Evolutionary conservation across 2,329 filamentous ascomycete genomes (phyloP).

Genomic region (Trichoderma sp.): DNA sequence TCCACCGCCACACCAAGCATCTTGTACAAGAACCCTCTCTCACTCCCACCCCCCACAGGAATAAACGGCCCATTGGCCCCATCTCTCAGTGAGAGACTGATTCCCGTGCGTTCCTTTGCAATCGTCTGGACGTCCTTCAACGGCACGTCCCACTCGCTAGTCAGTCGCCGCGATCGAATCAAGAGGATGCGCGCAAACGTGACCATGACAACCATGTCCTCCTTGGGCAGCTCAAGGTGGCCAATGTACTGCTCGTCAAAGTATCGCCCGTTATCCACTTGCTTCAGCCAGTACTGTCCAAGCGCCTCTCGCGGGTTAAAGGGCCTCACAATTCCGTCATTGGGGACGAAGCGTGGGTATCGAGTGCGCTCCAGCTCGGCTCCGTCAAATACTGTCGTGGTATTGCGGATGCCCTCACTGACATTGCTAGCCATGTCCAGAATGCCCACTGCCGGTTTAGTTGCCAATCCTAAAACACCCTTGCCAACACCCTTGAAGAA

Average conservation of each 20-base stretch:
- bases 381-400: constrained; percentile 95
- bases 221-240: constrained; percentile 84
- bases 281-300: constrained; percentile 98
- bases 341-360: constrained; percentile 86
- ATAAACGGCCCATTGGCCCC: constrained; percentile 94
- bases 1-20: constrained; percentile 65
- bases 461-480: constrained; percentile 88
- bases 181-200: constrained; percentile 87
- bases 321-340: constrained; percentile 88
- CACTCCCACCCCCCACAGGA: constrained; percentile 84
- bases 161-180: constrained; percentile 79
- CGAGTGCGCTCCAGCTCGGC: constrained; percentile 92
- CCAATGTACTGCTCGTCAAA: constrained; percentile 98
- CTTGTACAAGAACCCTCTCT: constrained; percentile 60
- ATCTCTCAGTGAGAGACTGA: constrained; percentile 83
- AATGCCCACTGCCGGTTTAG: constrained; percentile 93
- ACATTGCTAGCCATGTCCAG: constrained; percentile 97
- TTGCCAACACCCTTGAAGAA: constrained; percentile 99
- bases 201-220: constrained; percentile 87
- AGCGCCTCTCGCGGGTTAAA: constrained; percentile 94
- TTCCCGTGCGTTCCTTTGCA: constrained; percentile 89
- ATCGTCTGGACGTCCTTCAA: constrained; percentile 97
- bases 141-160: constrained; percentile 92
- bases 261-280: constrained; percentile 93
- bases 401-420: constrained; percentile 96